Evolutionary conservation across 768 basidiomycete genomes (phyloP), one percentile per base, ranked within the genome.

Genomic region (Podaxis sp.): DNA sequence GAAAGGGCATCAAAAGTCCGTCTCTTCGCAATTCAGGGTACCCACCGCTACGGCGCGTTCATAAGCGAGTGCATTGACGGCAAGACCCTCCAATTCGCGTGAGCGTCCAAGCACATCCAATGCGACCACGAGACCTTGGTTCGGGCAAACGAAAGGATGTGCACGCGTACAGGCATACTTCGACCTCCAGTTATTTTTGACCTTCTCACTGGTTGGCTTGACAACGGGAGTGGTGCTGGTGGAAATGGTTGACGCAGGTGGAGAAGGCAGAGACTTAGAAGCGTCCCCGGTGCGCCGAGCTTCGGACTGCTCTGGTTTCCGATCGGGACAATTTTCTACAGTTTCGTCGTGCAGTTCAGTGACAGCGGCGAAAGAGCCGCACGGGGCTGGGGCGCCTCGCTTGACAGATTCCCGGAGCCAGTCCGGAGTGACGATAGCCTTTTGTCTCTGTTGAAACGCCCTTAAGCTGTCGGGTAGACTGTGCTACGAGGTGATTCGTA

Each of bases 21-120:
- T 57, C 19, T 5, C 11, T 4, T 7, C 19, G 11, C 11, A 33
- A 3, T 37, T 56, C 46, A 25, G 27, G 46, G 47, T 29, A 73
- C 85, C 66, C 69, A 89, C 88, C n/a, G 86, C 80, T 65, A 92
- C 86, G 1, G 89, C 86, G 53, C 90, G 80, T 37, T 85, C 79
- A 66, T 94, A 94, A 64, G 85, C 86, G 53, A 94, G 73, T 43
- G 87, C 85, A 66, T 88, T 91, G 29, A 84, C 76, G 22, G 80
- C 78, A 55, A 90, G 81, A 12, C 88, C 86, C 69, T 94, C 92
- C 1, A 91, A 74, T 51, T 83, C 77, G 50, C 92, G 79, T 25
- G 80, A 76, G 38, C 76, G 80, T 17, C 82, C 80, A 33, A 94
- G 80, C 17, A 89, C 72, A 29, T 79, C 80, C 12, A 94, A 72